Evolutionary conservation across 305 asterid species (phyloP), one percentile per base, ranked within the genome.

Genomic region (Fraxinus baroniana): DNA sequence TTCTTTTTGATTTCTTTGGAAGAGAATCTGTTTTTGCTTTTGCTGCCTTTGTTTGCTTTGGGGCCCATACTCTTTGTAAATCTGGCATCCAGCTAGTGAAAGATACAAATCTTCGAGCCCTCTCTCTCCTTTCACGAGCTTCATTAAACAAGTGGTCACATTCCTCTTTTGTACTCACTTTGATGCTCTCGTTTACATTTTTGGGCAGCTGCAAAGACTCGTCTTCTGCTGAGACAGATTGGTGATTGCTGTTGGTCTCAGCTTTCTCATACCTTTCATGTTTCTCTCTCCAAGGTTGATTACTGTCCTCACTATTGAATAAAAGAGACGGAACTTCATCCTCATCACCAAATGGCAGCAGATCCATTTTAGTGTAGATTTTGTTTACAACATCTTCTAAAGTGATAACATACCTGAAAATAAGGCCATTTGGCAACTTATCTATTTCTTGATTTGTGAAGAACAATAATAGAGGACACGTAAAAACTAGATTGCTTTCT

Each of bases 31-130:
- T 82, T 89, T 89, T 91, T 26, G 80, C 77, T 82, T 89, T 96
- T 3, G 28, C 68, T 33, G 81, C 81, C 87, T 93, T 94, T n/a
- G 88, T 86, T 74, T 87, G 93, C 87, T 90, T 93, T 68, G 97
- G 97, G 33, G 98, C 97, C 97, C 98, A 92, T 5, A 96, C 97
- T 88, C 99, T 90, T 87, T 92, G 99, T 85, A 94, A 84, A 86
- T 91, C 98, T 30, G 91, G 92, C 80, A 89, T 89, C 90, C 89
- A 80, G 83, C 97, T 85, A 1, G 90, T 75, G 60, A 89, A 94
- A 49, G 87, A 90, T 28, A 87, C 90, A 68, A 78, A 84, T 85
- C 92, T 90, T 80, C 90, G 85, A 22, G 96, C 92, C 85, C 89
- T 89, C 82, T 92, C 97, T 85, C 98, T 88, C 82, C 87, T 90